phyloP scores from a whole-genome alignment of 2,329 filamentous ascomycete genomes.

The Shiraia bambusicola region DNA sequence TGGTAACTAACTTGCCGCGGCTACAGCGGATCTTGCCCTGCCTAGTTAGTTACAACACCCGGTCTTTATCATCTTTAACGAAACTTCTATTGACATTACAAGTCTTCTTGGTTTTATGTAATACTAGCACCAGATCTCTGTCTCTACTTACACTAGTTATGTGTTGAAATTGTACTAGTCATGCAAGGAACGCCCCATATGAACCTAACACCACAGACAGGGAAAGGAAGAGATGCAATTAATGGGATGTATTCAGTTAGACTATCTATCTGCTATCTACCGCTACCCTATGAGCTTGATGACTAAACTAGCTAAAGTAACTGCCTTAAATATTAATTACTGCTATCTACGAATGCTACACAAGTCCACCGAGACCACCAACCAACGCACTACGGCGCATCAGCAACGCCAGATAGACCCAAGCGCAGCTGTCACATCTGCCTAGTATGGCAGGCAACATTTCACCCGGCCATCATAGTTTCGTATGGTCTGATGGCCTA shows the following conservation, averaged over 20 bases:
- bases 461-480: conserved; percentile 8
- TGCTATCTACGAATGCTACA: conserved; percentile 43
- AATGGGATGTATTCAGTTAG: conserved; percentile 6
- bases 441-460: conserved; percentile 20
- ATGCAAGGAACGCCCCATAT: no score
- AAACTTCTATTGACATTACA: no score
- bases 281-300: conserved; percentile 29
- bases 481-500: conserved; percentile 34
- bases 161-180: no score
- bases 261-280: conserved; percentile 26
- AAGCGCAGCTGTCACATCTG: conserved; percentile 28
- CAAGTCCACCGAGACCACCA: conserved; percentile 36
- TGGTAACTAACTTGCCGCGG: neutral
- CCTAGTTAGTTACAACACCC: no score
- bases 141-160: no score
- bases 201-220: neutral
- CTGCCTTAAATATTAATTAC: conserved; percentile 30
- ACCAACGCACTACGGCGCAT: conserved; percentile 32
- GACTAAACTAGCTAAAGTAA: conserved; percentile 23
- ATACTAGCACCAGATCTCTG: no score
- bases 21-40: conserved; percentile 1
- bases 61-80: no score
- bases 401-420: conserved; percentile 42
- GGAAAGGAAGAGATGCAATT: conserved; percentile 5
- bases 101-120: no score